phyloP scores from a whole-genome alignment of 176 grass and related monocot species.

The Miscanthus lutarioriparius region DNA sequence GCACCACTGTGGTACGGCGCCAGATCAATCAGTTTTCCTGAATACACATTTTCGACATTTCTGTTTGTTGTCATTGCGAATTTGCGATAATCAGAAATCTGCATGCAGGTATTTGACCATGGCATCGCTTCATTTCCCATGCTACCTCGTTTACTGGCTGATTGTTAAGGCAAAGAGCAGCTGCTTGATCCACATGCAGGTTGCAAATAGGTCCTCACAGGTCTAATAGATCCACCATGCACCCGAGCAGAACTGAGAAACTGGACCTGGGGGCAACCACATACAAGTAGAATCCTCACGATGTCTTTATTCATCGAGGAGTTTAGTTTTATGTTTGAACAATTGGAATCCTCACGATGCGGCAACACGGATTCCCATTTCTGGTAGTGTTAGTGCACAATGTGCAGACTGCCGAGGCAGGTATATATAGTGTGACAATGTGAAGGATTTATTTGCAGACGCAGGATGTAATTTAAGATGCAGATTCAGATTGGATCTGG shows the following conservation, averaged over 20 bases:
- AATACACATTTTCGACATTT: background rate
- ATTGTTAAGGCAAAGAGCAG: slow-evolving; percentile 42
- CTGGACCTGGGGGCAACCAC: background rate
- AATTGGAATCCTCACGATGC: too few relatives aligned
- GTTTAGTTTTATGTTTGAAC: background rate
- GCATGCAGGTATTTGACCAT: slow-evolving; percentile 45
- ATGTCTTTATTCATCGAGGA: background rate
- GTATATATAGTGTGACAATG: too few relatives aligned
- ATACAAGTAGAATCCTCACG: background rate
- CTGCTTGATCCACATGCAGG: background rate
- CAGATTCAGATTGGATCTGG: background rate
- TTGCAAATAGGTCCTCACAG: background rate
- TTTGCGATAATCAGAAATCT: background rate
- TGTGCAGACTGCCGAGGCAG: too few relatives aligned
- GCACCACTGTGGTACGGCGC: slow-evolving; percentile 51
- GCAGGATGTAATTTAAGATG: too few relatives aligned
- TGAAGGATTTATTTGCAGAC: too few relatives aligned
- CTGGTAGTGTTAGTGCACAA: too few relatives aligned
- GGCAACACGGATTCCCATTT: too few relatives aligned
- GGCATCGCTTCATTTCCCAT: slow-evolving; percentile 45
- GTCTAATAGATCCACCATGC: background rate
- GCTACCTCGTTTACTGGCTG: slow-evolving; percentile 44
- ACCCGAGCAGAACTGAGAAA: background rate
- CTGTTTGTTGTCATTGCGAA: background rate
- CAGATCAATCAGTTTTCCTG: background rate